Evolutionary conservation across 1,284 basidiomycete genomes (phyloP).

Genomic region (Ustilago shanxiensis): DNA sequence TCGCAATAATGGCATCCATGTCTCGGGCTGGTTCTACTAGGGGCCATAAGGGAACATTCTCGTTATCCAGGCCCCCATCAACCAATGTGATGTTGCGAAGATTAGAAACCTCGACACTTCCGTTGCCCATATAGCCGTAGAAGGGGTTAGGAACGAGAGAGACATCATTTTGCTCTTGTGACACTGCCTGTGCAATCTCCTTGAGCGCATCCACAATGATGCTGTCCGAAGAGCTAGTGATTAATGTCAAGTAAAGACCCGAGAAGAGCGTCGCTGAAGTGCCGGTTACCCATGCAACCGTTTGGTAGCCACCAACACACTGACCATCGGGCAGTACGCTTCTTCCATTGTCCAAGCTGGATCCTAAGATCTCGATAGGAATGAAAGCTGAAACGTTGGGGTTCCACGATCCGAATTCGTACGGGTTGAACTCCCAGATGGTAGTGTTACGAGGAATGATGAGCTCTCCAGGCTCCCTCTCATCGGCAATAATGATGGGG

Average conservation of each 20-base stretch:
- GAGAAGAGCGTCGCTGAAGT: conserved; percentile 70
- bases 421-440: conserved; percentile 72
- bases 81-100: conserved; percentile 62
- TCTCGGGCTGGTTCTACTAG: conserved; percentile 77
- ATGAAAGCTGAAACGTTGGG: conserved; percentile 64
- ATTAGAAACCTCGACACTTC: conserved; percentile 38
- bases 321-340: conserved; percentile 29
- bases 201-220: conserved; percentile 45
- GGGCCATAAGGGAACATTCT: conserved; percentile 78
- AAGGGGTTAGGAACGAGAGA: conserved; percentile 72
- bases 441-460: conserved; percentile 71
- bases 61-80: conserved; percentile 63
- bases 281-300: conserved; percentile 60
- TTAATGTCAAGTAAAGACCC: conserved; percentile 63
- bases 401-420: conserved; percentile 73
- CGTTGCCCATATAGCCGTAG: conserved; percentile 66
- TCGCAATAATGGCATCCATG: conserved; percentile 79
- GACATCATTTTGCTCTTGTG: conserved; percentile 71
- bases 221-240: conserved; percentile 45
- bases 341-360: conserved; percentile 53
- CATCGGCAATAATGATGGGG: conserved; percentile 73
- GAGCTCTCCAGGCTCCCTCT: conserved; percentile 71
- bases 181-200: conserved; percentile 51
- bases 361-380: conserved; percentile 65
- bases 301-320: conserved; percentile 63